These are phyloP conservation scores for Exophiala sideris DNA, from an alignment of 2,329 filamentous ascomycete genomes.

Conservation along the genomic window DNA sequence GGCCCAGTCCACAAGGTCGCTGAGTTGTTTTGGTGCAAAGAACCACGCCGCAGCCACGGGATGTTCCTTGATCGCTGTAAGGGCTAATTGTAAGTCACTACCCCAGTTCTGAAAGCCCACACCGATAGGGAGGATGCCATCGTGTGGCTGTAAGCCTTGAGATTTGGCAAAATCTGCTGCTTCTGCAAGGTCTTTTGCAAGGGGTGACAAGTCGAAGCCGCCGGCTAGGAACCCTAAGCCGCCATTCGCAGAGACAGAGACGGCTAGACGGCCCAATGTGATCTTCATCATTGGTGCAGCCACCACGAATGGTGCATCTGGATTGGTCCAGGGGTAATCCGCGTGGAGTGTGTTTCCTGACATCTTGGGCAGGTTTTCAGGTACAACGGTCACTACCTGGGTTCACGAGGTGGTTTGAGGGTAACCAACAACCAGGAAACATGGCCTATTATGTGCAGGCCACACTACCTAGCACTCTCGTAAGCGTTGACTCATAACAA, in stretches of 20 bases:
- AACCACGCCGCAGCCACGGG: slow-evolving; percentile 41
- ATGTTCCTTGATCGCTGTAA: slow-evolving; percentile 33
- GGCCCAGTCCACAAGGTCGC: slow-evolving; percentile 45
- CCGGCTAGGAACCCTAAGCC: slow-evolving; percentile 57
- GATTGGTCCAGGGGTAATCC: slow-evolving; percentile 57
- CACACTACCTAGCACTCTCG: no score
- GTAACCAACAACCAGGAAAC: no score
- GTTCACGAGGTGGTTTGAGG: no score
- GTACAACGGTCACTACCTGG: not conserved
- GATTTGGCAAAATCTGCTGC: slow-evolving; percentile 29
- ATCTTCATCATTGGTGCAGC: slow-evolving; percentile 69
- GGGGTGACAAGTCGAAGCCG: slow-evolving; percentile 46
- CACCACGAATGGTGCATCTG: slow-evolving; percentile 53
- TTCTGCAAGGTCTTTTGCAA: slow-evolving; percentile 33
- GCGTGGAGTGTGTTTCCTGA: slow-evolving; percentile 10
- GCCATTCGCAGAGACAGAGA: slow-evolving; percentile 57
- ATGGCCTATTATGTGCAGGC: no score
- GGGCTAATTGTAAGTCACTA: slow-evolving; percentile 30
- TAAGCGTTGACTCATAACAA: no score
- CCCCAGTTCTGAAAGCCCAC: slow-evolving; percentile 42
- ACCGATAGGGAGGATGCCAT: slow-evolving; percentile 36
- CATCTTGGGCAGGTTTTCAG: slow-evolving; percentile 1
- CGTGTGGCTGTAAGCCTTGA: slow-evolving; percentile 9
- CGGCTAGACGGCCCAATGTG: slow-evolving; percentile 53
- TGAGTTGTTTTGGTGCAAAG: slow-evolving; percentile 35